Evolutionary conservation across 2,329 filamentous ascomycete genomes (phyloP).

Genomic region (Stachybotrys elegans): DNA sequence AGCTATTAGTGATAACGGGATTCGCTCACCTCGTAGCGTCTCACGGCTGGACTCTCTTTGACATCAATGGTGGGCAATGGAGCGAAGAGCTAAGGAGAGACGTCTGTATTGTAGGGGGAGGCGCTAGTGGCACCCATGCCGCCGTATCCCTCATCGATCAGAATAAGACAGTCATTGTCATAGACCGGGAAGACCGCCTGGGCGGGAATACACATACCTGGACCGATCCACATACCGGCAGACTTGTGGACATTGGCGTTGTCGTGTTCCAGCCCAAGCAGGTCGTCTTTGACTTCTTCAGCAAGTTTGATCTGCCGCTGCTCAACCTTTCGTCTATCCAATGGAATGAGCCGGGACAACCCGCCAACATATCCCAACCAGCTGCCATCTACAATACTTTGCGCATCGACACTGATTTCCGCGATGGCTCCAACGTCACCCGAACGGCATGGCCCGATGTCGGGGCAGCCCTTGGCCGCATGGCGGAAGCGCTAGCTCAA

Average conservation of each 20-base stretch:
- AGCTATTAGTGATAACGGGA: too few relatives aligned
- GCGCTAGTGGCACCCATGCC: slow-evolving; percentile 35
- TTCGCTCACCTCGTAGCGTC: too few relatives aligned
- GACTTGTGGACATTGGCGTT: slow-evolving; percentile 21
- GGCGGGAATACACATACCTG: slow-evolving; percentile 36
- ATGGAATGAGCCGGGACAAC: too few relatives aligned
- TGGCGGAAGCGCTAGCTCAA: neutral
- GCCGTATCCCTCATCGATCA: slow-evolving; percentile 32
- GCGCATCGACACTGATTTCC: neutral
- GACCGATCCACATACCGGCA: neutral
- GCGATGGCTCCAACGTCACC: neutral
- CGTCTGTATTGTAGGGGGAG: too few relatives aligned
- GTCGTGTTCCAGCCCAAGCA: slow-evolving; percentile 25
- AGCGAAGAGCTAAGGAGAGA: too few relatives aligned
- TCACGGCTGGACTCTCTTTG: too few relatives aligned
- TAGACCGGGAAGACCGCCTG: slow-evolving; percentile 30
- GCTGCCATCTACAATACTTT: too few relatives aligned
- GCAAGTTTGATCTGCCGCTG: slow-evolving; percentile 16
- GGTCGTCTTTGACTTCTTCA: slow-evolving; percentile 29
- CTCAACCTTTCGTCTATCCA: too few relatives aligned
- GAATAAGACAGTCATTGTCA: slow-evolving; percentile 28
- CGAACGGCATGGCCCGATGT: neutral
- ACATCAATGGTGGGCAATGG: too few relatives aligned
- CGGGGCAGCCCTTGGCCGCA: too few relatives aligned
- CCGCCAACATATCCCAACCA: too few relatives aligned